Conservation (phyloP, 2,329 filamentous ascomycete genomes). For the Botrytis byssoidea region DNA sequence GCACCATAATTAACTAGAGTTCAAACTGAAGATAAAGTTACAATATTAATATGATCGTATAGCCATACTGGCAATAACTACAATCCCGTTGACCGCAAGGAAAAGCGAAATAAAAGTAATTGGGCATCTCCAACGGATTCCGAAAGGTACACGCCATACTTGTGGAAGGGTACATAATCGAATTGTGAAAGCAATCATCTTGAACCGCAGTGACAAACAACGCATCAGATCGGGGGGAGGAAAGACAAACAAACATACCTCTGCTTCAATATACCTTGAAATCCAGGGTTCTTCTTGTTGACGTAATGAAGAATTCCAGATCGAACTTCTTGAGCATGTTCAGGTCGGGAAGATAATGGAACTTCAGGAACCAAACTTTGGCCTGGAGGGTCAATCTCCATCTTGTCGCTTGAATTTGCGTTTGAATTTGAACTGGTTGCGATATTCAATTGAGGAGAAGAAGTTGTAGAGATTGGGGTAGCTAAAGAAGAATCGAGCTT, state of each 20-base stretch:
- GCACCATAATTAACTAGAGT: constrained; percentile 14
- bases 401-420: constrained; percentile 18
- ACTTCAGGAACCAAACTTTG: constrained; percentile 14
- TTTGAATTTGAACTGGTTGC: not conserved
- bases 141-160: not conserved
- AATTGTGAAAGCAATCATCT: not conserved
- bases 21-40: not conserved
- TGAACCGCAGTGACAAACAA: not conserved
- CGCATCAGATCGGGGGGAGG: not conserved
- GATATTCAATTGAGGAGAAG: not conserved
- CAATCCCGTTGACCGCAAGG: not conserved
- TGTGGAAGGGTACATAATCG: not conserved
- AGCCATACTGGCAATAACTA: not conserved
- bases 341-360: constrained; percentile 24
- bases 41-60: not conserved
- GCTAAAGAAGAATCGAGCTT: constrained; percentile 24
- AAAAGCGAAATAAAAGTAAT: not conserved
- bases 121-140: not conserved
- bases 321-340: constrained; percentile 30
- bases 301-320: constrained; percentile 66
- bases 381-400: constrained; percentile 20
- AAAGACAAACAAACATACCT: constrained; percentile 44
- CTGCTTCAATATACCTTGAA: constrained; percentile 66
- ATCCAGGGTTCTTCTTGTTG: constrained; percentile 55
- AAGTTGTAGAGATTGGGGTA: constrained; percentile 12